A percentile compares a stretch with the other conserved stretches of the same genome.
Conservation (phyloP, 2,329 filamentous ascomycete species). For the Fusarium solani-melongenae region DNA sequence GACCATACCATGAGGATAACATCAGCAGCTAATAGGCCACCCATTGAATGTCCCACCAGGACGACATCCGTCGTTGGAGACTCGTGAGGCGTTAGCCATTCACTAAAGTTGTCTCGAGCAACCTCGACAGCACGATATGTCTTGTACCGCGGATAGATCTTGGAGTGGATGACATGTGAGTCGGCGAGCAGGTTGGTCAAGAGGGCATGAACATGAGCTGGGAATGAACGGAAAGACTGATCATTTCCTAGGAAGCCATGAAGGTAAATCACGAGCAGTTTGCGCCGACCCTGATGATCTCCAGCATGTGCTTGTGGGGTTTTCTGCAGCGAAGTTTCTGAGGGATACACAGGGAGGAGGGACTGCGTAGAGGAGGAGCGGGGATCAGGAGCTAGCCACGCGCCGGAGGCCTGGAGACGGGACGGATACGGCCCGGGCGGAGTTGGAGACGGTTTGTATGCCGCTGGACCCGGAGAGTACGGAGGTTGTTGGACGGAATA, state of each 20-base stretch:
- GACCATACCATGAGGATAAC: conserved; percentile 71
- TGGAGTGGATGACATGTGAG: conserved; percentile 85
- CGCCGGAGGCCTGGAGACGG: conserved; percentile 2
- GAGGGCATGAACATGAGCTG: conserved; percentile 84
- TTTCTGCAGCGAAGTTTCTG: conserved; percentile 14
- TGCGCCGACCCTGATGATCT: conserved; percentile 53
- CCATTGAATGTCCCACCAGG: conserved; percentile 90
- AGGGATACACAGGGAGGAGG: conserved; percentile 44
- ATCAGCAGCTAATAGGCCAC: conserved; percentile 84
- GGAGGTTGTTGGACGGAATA: conserved; percentile 24
- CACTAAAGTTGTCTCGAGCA: conserved; percentile 84
- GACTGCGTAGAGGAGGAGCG: conserved; percentile 62
- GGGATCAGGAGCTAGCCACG: conserved; percentile 52
- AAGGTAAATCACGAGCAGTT: conserved; percentile 82
- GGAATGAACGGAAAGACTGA: conserved; percentile 88
- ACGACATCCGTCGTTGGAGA: conserved; percentile 80
- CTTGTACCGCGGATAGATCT: conserved; percentile 85
- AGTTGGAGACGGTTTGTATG: conserved; percentile 7
- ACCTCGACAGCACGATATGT: conserved; percentile 78
- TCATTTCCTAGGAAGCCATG: conserved; percentile 93
- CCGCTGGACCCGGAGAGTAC: conserved; percentile 16
- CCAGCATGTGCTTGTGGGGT: conserved; percentile 1
- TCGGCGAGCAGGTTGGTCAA: conserved; percentile 74
- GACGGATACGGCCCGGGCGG: conserved; percentile 5
- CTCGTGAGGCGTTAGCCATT: conserved; percentile 84